Evolutionary conservation across 164 flowering plant genomes (phyloP), one percentile per base, ranked within the genome.

Genomic region (Umbellularia californica): DNA sequence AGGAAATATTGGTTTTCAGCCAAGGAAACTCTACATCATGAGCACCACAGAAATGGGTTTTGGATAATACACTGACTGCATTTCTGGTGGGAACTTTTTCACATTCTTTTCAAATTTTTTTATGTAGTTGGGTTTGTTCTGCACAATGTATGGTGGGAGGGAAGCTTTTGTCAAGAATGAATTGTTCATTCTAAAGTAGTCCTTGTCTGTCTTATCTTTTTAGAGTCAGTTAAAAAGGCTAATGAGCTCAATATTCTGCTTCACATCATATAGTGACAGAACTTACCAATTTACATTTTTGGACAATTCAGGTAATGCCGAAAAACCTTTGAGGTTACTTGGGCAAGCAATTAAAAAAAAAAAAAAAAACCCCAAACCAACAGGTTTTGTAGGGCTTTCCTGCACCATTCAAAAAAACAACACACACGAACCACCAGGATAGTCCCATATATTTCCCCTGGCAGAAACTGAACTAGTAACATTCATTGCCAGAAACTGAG

Each of bases 31-130:
- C 62, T 33, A 64, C 70, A 24, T 62, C 50, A 70, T 75, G 72
- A 47, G 66, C 67, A 71, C 83, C 83, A 76, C 81, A 78, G 67
- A 52, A 65, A 74, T 17, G 71, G 33, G 55, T 23, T 77, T 28
- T 75, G 83, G 83, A 80, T 80, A 80, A 80, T 66, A 74, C 25
- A 27, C 69, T 28, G 14, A 66, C 27, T 50, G 55, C n/a, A 55
- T 52, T 28, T 25, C 67, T 76, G 67, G 67, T 64, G 23, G 24
- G 28, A 5, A 12, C 22, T 22, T 22, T 22, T 64, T 64, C 24
- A 17, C 24, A 1, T 58, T 58, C 22, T 58, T n/a, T 58, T 58
- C 1, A 9, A 9, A 7, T 35, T 35, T 35, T 41, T 41, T 41
- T 41, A 5, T 41, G 47, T 41, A 41, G 47, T 9, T 41, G 47